Evolutionary conservation across 305 asterid species (phyloP).

Genomic region (Fraxinus xanthoxyloides): DNA sequence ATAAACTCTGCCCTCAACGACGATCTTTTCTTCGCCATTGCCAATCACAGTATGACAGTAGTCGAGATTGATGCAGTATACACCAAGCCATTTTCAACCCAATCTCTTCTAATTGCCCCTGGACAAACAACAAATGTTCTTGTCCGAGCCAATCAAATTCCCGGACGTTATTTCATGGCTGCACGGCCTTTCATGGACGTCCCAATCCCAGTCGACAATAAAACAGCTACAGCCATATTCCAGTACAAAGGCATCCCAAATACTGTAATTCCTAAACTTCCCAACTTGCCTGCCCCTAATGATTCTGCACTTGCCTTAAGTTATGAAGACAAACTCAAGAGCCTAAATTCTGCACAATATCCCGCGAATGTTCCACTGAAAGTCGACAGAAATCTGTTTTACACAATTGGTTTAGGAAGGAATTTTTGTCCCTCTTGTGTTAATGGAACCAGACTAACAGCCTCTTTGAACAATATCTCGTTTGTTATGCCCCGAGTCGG

Average conservation of each 20-base stretch:
- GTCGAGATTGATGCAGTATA: slow-evolving; percentile 39
- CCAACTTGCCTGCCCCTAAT: slow-evolving; percentile 27
- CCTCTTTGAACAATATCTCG: slow-evolving; percentile 35
- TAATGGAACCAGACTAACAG: slow-evolving; percentile 34
- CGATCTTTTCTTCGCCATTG: slow-evolving; percentile 33
- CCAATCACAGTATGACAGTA: slow-evolving; percentile 34
- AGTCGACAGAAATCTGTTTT: slow-evolving; percentile 26
- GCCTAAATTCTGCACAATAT: slow-evolving; percentile 26
- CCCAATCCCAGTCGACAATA: slow-evolving; percentile 33
- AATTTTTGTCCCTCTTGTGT: slow-evolving; percentile 28
- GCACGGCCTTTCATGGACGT: slow-evolving; percentile 34
- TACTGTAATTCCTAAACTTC: slow-evolving; percentile 26
- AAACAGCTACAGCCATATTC: slow-evolving; percentile 35
- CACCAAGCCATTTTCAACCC: slow-evolving; percentile 34
- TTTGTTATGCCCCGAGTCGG: slow-evolving; percentile 37
- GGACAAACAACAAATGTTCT: slow-evolving; percentile 37
- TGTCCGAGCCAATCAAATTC: slow-evolving; percentile 28
- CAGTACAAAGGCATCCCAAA: slow-evolving; percentile 35
- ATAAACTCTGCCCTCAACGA: slow-evolving; percentile 35
- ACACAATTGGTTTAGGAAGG: slow-evolving; percentile 31
- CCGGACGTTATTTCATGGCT: slow-evolving; percentile 33
- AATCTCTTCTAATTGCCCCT: slow-evolving; percentile 29
- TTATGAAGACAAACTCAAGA: slow-evolving; percentile 22
- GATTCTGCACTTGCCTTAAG: slow-evolving; percentile 25
- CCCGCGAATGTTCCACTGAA: slow-evolving; percentile 34